Conservation (phyloP, 129 eudicot species). For the Flaveria linearis region DNA sequence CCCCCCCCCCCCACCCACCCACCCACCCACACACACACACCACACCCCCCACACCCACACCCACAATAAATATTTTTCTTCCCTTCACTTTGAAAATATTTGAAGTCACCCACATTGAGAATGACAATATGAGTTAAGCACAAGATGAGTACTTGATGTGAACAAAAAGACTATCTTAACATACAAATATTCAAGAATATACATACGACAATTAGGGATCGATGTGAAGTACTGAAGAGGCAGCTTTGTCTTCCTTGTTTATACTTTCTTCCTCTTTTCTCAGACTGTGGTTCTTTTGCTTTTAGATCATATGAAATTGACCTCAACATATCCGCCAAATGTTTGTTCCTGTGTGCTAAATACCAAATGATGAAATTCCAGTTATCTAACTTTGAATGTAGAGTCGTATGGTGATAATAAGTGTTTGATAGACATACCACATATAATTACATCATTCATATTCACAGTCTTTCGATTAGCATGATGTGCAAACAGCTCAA, state of each 20-base stretch:
- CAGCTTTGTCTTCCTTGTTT: conserved; percentile 64
- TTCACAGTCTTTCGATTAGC: conserved; percentile 83
- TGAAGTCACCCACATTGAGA: not conserved
- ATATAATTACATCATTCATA: conserved; percentile 81
- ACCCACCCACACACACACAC: no score
- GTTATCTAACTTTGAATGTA: not conserved
- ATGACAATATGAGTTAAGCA: not conserved
- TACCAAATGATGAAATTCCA: conserved; percentile 22
- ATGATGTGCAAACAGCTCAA: conserved; percentile 83
- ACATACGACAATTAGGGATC: conserved; percentile 29
- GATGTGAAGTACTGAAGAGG: conserved; percentile 34
- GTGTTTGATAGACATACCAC: conserved; percentile 49
- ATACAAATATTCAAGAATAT: conserved; percentile 10
- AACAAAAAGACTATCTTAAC: not conserved
- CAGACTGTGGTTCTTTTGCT: conserved; percentile 79
- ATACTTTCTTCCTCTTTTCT: conserved; percentile 72
- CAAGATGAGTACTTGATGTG: conserved; percentile 3
- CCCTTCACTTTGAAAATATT: no score
- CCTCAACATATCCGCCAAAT: conserved; percentile 57
- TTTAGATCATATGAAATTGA: conserved; percentile 49
- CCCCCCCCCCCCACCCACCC: no score
- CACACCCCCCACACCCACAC: no score
- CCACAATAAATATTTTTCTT: no score
- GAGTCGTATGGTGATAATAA: not conserved
- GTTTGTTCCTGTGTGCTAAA: conserved; percentile 76